phyloP scores from a whole-genome alignment of 352 stramenopile genomes.

The Sclerospora graminicola region DNA sequence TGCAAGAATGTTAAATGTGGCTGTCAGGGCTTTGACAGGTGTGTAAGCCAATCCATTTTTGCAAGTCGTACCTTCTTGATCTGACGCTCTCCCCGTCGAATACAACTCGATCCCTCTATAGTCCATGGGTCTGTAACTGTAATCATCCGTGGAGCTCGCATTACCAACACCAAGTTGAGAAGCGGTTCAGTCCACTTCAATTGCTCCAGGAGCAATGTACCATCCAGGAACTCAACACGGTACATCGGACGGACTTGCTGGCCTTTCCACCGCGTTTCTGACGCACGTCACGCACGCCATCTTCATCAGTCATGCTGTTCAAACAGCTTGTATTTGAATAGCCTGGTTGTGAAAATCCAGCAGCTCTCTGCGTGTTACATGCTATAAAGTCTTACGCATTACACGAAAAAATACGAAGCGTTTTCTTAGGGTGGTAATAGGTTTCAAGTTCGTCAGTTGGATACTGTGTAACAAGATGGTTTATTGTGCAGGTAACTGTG shows the following conservation, averaged over 20 bases:
- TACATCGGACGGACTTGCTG: slow-evolving; percentile 51
- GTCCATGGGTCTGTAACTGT: slow-evolving; percentile 79
- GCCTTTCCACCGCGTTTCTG: slow-evolving; percentile 25
- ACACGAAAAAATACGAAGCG: slow-evolving; percentile 1
- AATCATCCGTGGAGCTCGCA: slow-evolving; percentile 56
- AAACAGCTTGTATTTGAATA: slow-evolving; percentile 22
- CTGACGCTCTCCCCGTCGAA: slow-evolving; percentile 2
- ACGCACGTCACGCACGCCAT: slow-evolving; percentile 3
- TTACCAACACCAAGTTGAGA: slow-evolving; percentile 38
- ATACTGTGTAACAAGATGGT: no score
- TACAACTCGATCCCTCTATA: slow-evolving; percentile 5
- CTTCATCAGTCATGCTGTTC: slow-evolving; percentile 7
- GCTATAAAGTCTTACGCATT: background rate
- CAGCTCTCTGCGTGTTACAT: background rate
- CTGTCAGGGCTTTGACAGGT: slow-evolving; percentile 64
- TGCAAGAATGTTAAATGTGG: slow-evolving; percentile 48
- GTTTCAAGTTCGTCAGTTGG: no score
- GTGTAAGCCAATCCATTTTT: no score
- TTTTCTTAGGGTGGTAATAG: slow-evolving; percentile 6
- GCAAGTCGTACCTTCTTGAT: slow-evolving; percentile 6
- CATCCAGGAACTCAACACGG: slow-evolving; percentile 35
- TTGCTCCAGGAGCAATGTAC: slow-evolving; percentile 34
- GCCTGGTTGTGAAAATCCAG: slow-evolving; percentile 8
- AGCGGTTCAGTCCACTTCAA: slow-evolving; percentile 35
- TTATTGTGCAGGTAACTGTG: slow-evolving; percentile 5